Evolutionary conservation across 805 yeast genomes (phyloP), one percentile per base, ranked within the genome.

Genomic region (Teunomyces aglyptinius): DNA sequence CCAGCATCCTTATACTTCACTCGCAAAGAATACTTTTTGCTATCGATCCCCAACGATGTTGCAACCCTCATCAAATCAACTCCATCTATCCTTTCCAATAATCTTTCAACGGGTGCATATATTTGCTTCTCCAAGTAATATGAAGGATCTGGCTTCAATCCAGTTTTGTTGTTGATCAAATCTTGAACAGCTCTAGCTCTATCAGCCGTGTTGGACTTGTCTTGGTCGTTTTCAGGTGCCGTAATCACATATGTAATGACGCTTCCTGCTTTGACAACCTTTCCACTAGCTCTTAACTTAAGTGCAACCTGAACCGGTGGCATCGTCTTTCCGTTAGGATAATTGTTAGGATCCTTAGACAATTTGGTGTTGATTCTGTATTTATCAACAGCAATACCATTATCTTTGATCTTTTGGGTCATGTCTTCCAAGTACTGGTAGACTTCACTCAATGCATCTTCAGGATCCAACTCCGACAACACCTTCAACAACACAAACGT

Each of bases 111-210:
- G 3, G 97, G 97, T 2, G 95, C 90, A 57, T 86, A 81, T 7
- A 94, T 78, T 67, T 94, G 99, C 63, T 89, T 87, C 53, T 85
- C 94, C 55, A 92, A 71, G 63, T 94, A 94, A 60, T 79, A 91
- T 33, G 72, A 75, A 1, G 87, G 77, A 65, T 94, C 99, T 1
- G 94, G 89, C 49, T 65, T 71, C 49, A 84, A 76, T 3, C 68
- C 67, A 6, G 75, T 70, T 32, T 71, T 65, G 45, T 78, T 80
- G 28, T 67, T 61, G 60, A 85, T 63, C 6, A 90, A 77, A 57
- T 92, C 97, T 53, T 80, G 83, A 45, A 89, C 73, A 0, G 97
- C 82, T 49, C 88, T 78, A 0, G 99, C 96, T 47, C 97, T 77
- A 49, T 86, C 92, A 0, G 96, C 92, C 7, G 80, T 79, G 1